Evolutionary conservation across 306 rosid genomes (phyloP).

Genomic region (Corylus avellana): DNA sequence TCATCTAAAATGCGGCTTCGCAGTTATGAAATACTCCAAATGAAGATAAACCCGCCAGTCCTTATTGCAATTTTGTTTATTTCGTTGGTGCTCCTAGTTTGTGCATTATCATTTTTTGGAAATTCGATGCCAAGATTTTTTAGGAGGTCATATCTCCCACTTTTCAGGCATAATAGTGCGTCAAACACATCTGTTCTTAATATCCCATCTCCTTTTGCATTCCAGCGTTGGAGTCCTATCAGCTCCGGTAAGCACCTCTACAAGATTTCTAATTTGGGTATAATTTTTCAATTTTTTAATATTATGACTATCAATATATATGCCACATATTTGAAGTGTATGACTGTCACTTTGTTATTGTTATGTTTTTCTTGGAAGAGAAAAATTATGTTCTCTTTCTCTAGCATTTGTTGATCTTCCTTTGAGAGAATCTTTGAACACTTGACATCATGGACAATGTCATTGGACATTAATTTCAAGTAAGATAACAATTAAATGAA

Average conservation of each 20-base stretch:
- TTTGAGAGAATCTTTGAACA: not conserved
- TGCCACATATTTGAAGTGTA: not conserved
- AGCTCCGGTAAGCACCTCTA: constrained; percentile 62
- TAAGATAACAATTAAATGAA: not conserved
- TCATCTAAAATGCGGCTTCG: constrained; percentile 54
- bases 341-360: not conserved
- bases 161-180: constrained; percentile 64
- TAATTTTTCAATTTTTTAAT: constrained; percentile 12
- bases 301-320: not conserved
- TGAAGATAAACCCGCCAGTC: constrained; percentile 65
- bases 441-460: not conserved
- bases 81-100: constrained; percentile 65
- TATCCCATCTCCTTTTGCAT: constrained; percentile 73
- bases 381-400: constrained; percentile 8
- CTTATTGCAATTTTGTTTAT: constrained; percentile 56
- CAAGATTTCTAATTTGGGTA: constrained; percentile 13
- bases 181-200: constrained; percentile 70
- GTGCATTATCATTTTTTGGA: constrained; percentile 66
- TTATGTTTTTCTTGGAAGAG: constrained; percentile 14
- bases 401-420: constrained; percentile 3
- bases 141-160: constrained; percentile 74
- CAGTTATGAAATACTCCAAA: constrained; percentile 52
- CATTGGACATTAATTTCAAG: not conserved
- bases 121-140: constrained; percentile 73
- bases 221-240: constrained; percentile 84